Percentiles rank a stretch among this genome's conserved stretches.
Conservation (phyloP, 306 rosid species). For the Vachellia collinsii region DNA sequence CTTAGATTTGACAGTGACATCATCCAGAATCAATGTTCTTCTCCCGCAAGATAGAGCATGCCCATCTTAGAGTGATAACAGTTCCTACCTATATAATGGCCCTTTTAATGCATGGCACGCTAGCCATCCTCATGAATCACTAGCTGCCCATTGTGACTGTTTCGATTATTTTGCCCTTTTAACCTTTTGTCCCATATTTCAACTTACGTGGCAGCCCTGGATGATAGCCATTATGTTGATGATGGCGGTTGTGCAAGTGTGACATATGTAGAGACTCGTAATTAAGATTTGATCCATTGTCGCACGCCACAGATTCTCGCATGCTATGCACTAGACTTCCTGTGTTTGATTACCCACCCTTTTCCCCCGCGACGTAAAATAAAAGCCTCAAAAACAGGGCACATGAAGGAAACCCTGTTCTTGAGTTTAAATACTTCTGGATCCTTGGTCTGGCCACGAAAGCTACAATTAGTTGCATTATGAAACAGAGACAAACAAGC, state of each 20-base stretch:
- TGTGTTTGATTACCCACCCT: slow-evolving; percentile 27
- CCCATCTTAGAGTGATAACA: slow-evolving; percentile 34
- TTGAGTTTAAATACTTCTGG: slow-evolving; percentile 16
- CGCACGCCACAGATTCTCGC: slow-evolving; percentile 39
- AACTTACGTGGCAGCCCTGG: slow-evolving; percentile 36
- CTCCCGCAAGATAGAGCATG: slow-evolving; percentile 58
- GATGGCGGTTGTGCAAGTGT: slow-evolving; percentile 43
- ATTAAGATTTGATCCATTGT: slow-evolving; percentile 39
- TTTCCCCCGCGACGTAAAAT: background rate
- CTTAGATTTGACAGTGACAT: slow-evolving; percentile 68
- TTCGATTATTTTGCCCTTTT: slow-evolving; percentile 5
- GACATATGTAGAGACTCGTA: slow-evolving; percentile 47
- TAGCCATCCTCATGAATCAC: slow-evolving; percentile 35
- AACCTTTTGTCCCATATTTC: slow-evolving; percentile 34
- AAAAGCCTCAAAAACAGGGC: background rate
- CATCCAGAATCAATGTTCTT: slow-evolving; percentile 78
- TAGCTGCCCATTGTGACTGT: slow-evolving; percentile 34
- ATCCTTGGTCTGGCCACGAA: slow-evolving; percentile 3
- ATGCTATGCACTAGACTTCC: slow-evolving; percentile 32
- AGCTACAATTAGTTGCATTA: background rate
- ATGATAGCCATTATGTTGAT: slow-evolving; percentile 44
- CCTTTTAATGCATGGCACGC: slow-evolving; percentile 40
- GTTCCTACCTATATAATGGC: slow-evolving; percentile 38
- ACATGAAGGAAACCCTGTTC: background rate
- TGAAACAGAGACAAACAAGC: background rate